These are phyloP conservation scores for Exsudoporus floridanus DNA, from an alignment of 1,284 basidiomycete species.

Conservation along the genomic window DNA sequence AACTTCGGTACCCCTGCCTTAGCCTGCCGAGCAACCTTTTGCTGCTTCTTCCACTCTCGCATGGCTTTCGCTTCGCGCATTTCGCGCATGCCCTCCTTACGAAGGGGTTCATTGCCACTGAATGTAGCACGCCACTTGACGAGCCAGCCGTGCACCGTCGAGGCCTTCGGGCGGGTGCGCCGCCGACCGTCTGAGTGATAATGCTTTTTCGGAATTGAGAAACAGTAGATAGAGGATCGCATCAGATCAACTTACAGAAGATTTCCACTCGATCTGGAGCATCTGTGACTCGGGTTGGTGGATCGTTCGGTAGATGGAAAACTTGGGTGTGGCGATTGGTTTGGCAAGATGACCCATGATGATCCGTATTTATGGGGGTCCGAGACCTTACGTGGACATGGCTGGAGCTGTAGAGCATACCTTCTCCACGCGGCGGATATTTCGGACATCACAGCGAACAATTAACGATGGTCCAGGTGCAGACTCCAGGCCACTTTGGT, in stretches of 20 bases:
- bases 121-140: slow-evolving; percentile 77
- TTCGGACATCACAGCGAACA: slow-evolving; percentile 14
- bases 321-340: slow-evolving; percentile 10
- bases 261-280: slow-evolving; percentile 46
- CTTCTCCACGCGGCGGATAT: slow-evolving; percentile 17
- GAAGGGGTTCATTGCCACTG: slow-evolving; percentile 59
- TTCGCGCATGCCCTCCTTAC: slow-evolving; percentile 48
- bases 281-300: slow-evolving; percentile 7
- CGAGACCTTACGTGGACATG: neutral
- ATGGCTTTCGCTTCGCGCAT: slow-evolving; percentile 52
- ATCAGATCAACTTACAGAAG: slow-evolving; percentile 29
- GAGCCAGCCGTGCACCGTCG: slow-evolving; percentile 72
- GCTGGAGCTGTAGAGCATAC: slow-evolving; percentile 8
- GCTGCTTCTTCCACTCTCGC: slow-evolving; percentile 27
- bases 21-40: slow-evolving; percentile 23
- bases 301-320: slow-evolving; percentile 10
- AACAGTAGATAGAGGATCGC: neutral
- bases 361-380: slow-evolving; percentile 27
- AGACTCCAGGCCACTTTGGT: neutral
- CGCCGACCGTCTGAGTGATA: slow-evolving; percentile 51
- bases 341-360: slow-evolving; percentile 5
- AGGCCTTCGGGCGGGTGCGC: slow-evolving; percentile 53
- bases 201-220: slow-evolving; percentile 31
- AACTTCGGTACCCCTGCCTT: slow-evolving; percentile 15
- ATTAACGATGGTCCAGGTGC: neutral